Conservation (phyloP, 768 basidiomycete species). For the Gymnopilus dilepis region DNA sequence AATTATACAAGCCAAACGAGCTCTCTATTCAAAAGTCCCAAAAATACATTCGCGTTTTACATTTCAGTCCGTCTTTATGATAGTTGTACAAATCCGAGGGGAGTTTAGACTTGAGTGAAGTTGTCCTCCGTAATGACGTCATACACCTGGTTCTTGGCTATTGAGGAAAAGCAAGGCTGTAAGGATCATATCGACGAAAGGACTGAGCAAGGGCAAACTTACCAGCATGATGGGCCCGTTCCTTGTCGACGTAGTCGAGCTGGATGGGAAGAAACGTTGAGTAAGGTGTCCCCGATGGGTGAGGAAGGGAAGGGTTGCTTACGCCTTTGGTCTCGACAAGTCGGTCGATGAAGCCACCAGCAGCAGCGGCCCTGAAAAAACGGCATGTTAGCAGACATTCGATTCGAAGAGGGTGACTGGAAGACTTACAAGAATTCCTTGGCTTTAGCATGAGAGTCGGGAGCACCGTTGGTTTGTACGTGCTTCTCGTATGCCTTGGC, state of each 20-base stretch:
- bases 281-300: neutral
- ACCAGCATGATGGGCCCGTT: neutral
- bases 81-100: neutral
- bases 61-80: neutral
- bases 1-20: too few relatives aligned
- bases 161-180: neutral
- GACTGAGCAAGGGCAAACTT: neutral
- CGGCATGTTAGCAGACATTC: neutral
- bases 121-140: constrained; percentile 2
- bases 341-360: constrained; percentile 5
- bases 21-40: neutral
- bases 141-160: neutral
- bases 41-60: neutral
- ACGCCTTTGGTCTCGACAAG: neutral
- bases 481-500: constrained; percentile 2
- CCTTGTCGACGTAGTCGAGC: constrained; percentile 5
- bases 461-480: neutral
- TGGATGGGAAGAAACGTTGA: neutral
- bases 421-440: constrained; percentile 1
- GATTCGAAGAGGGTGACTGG: neutral
- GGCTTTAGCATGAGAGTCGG: constrained; percentile 1
- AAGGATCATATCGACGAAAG: neutral
- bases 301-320: neutral
- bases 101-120: neutral
- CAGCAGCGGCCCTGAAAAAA: neutral